Conservation (phyloP, 2,329 filamentous ascomycete genomes). For the Pseudocercospora macadamiae region DNA sequence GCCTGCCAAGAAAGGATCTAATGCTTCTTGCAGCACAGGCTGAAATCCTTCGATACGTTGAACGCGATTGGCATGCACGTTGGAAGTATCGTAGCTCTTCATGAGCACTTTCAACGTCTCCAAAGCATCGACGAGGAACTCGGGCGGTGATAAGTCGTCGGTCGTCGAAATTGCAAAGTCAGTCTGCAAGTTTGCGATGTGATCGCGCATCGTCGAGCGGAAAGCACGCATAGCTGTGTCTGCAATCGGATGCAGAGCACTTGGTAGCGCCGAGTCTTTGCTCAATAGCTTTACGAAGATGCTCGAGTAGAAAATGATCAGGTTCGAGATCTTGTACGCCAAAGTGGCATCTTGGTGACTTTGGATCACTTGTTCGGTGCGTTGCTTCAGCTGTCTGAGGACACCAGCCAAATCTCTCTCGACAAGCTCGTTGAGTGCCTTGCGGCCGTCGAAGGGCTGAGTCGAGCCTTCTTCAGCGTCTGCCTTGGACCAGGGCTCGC, state of each 20-base stretch:
- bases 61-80: slow-evolving; percentile 56
- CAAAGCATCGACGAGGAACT: slow-evolving; percentile 79
- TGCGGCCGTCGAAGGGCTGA: slow-evolving; percentile 72
- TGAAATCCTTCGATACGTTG: slow-evolving; percentile 71
- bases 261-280: slow-evolving; percentile 67
- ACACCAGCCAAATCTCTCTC: slow-evolving; percentile 83
- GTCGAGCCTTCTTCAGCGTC: slow-evolving; percentile 51
- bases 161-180: slow-evolving; percentile 69
- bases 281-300: slow-evolving; percentile 84
- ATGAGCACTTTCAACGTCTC: slow-evolving; percentile 77
- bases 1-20: slow-evolving; percentile 83
- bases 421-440: slow-evolving; percentile 81
- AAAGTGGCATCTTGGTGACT: slow-evolving; percentile 87
- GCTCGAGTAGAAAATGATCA: slow-evolving; percentile 83
- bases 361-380: slow-evolving; percentile 88
- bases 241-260: slow-evolving; percentile 69
- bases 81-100: slow-evolving; percentile 82
- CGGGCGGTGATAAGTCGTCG: slow-evolving; percentile 75
- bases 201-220: slow-evolving; percentile 76
- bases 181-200: slow-evolving; percentile 72
- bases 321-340: slow-evolving; percentile 86
- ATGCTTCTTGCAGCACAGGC: slow-evolving; percentile 72
- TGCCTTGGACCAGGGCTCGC: slow-evolving; percentile 76
- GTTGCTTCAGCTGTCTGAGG: slow-evolving; percentile 79
- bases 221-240: slow-evolving; percentile 81